Evolutionary conservation across 208 protist genomes (phyloP), one percentile per base, ranked within the genome.

Genomic region (Acanthamoeba lenticulata): DNA sequence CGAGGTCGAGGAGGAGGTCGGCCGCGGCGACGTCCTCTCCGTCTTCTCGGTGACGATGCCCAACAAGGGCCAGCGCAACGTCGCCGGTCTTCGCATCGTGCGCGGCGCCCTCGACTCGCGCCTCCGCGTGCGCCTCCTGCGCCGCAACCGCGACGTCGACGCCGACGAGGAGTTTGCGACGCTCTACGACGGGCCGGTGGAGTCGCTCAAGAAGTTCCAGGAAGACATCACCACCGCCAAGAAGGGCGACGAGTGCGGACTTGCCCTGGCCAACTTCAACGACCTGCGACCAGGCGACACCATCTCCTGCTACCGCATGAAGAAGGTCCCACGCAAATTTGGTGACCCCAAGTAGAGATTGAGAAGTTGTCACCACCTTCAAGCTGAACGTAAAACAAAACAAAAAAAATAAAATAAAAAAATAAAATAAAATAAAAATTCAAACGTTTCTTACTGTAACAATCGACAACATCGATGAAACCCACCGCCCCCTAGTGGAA

Each of bases 221-320:
- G 96, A 97, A n/a, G 47, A 92, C 36, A 95, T 97, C 21, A 94
- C 90, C n/a, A 89, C 94, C 52, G 92, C 97, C 27, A 90, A 83
- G 32, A 94, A 95, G 69, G 94, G 96, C 45, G 44, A 94, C 34
- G 96, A 97, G 55, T 97, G 96, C 89, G 96, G 96, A 95, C 89
- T 97, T 29, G 55, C 32, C 44, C 52, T 97, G 21, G 60, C 91
- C n/a, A 55, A 94, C 21, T 97, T 90, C 34, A 67, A 95, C 49
- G 92, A 95, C 17, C 13, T 95, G 21, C 0, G 85, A 45, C 7
- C 42, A 27, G 94, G 91, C 38, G 96, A 97, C 81, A 36, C 83
- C 24, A 93, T 97, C 15, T 34, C 93, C n/a, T 55, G 81, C 34
- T 96, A 90, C 57, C 95, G n/a, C 15, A 95, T 67, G 32, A 74